A percentile compares a stretch with the other conserved stretches of the same genome.
phyloP scores from a whole-genome alignment of 2,329 filamentous ascomycete genomes.

The Aurifilum marmelostoma region DNA sequence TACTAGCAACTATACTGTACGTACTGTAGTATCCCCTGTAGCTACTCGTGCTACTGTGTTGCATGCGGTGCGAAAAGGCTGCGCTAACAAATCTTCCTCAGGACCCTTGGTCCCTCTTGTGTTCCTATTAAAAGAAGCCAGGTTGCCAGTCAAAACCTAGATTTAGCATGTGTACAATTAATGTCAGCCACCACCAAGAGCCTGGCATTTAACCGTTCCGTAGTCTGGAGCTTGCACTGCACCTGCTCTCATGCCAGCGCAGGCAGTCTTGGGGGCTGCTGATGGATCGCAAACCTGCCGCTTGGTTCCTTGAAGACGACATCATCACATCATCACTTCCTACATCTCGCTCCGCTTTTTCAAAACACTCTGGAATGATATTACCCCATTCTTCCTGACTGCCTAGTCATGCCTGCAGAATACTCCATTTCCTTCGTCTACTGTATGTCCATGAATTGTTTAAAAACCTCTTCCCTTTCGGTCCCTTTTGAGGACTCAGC shows the following conservation, averaged over 20 bases:
- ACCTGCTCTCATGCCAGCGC: background rate
- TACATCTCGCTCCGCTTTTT: background rate
- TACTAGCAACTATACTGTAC: no score
- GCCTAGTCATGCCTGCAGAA: background rate
- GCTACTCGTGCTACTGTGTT: no score
- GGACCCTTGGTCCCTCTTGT: no score
- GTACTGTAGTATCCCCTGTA: no score
- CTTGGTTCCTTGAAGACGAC: background rate
- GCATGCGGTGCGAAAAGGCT: no score
- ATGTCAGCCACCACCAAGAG: background rate
- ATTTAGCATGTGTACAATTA: background rate
- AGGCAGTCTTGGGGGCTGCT: background rate
- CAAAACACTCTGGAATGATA: background rate
- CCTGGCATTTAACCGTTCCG: no score
- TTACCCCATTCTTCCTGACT: slow-evolving; percentile 1
- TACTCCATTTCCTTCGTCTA: background rate
- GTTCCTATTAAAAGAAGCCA: background rate
- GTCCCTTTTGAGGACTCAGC: background rate
- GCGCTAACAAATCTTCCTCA: no score
- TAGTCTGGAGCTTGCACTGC: background rate
- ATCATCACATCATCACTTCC: background rate
- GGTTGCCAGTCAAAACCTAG: background rate
- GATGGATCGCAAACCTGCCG: background rate
- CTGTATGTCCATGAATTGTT: slow-evolving; percentile 16
- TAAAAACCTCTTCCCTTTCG: slow-evolving; percentile 3